phyloP scores from a whole-genome alignment of 2,329 filamentous ascomycete genomes.

The Colletotrichum scovillei region DNA sequence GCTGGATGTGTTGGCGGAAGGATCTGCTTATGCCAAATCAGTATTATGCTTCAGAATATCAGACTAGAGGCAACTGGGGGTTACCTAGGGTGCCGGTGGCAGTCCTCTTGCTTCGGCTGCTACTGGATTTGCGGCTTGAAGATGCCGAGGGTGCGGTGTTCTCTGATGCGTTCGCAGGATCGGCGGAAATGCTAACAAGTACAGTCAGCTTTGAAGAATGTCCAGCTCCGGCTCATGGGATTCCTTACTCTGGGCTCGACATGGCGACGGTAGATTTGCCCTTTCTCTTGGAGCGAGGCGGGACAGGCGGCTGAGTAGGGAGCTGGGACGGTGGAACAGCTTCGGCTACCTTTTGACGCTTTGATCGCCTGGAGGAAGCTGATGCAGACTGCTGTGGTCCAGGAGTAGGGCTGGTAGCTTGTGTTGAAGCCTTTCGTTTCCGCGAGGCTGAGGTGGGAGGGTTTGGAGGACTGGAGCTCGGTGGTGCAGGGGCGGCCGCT shows the following conservation, averaged over 20 bases:
- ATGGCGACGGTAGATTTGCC: conserved; percentile 73
- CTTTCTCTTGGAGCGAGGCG: conserved; percentile 65
- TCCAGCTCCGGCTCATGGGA: not conserved
- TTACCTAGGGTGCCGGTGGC: conserved; percentile 58
- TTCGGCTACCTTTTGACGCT: conserved; percentile 76
- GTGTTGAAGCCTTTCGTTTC: conserved; percentile 80
- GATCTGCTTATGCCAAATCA: conserved; percentile 43
- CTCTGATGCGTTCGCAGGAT: conserved; percentile 72
- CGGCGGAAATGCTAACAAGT: conserved; percentile 64
- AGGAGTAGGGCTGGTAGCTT: conserved; percentile 58
- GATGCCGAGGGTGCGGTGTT: conserved; percentile 67
- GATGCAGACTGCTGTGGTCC: conserved; percentile 28
- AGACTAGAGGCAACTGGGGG: not conserved
- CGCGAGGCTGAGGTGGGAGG: conserved; percentile 63
- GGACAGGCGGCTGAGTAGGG: conserved; percentile 30
- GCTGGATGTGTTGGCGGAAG: conserved; percentile 48
- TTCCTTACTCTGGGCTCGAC: conserved; percentile 77
- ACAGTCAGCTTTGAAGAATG: not conserved
- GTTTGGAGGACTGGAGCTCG: conserved; percentile 53
- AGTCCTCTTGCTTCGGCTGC: conserved; percentile 76
- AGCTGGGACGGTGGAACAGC: conserved; percentile 47
- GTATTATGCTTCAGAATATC: not conserved
- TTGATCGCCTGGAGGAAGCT: conserved; percentile 69
- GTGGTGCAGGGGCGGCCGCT: conserved; percentile 53
- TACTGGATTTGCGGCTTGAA: conserved; percentile 78